phyloP scores from a whole-genome alignment of 2,329 filamentous ascomycete species.

The Pseudonectria buxi region DNA sequence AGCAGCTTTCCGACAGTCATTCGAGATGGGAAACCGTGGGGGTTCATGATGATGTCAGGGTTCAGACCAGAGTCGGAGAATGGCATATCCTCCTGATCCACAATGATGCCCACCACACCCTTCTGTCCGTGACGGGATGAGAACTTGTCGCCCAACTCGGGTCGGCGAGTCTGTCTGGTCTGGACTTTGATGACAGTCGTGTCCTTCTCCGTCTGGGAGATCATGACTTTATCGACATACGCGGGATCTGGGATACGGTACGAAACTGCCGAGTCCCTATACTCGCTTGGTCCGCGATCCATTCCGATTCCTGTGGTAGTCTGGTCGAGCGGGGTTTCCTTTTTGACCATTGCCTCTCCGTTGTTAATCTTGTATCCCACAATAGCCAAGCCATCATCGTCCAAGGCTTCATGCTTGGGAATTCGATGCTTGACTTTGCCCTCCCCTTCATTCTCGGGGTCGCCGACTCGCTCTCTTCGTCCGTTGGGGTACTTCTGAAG shows the following conservation, averaged over 20 bases:
- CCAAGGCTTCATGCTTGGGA: conserved; percentile 65
- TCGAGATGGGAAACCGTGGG: conserved; percentile 97
- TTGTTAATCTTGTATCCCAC: conserved; percentile 73
- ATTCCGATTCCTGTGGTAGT: conserved; percentile 64
- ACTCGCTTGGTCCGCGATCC: conserved; percentile 56
- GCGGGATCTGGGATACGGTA: conserved; percentile 80
- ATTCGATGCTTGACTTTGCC: conserved; percentile 55
- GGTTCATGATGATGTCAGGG: conserved; percentile 99
- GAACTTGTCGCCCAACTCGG: conserved; percentile 97
- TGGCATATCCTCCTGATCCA: conserved; percentile 93
- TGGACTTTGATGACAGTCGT: conserved; percentile 87
- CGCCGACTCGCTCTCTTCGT: conserved; percentile 59
- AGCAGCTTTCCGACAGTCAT: conserved; percentile 99
- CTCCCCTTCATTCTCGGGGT: conserved; percentile 48
- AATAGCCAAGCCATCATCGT: conserved; percentile 79
- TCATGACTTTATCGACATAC: conserved; percentile 95
- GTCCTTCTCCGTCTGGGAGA: conserved; percentile 83
- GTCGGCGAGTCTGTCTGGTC: conserved; percentile 88
- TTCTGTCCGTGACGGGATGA: conserved; percentile 98
- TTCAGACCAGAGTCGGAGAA: conserved; percentile 85
- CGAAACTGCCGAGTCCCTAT: conserved; percentile 61
- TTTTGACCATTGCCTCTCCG: conserved; percentile 86
- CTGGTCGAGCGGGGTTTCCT: conserved; percentile 75
- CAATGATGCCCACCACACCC: conserved; percentile 93
- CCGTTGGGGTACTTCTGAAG: conserved; percentile 87